These are phyloP conservation scores for Cicer yamashitae DNA, from an alignment of 306 rosid genomes.

Conservation along the genomic window DNA sequence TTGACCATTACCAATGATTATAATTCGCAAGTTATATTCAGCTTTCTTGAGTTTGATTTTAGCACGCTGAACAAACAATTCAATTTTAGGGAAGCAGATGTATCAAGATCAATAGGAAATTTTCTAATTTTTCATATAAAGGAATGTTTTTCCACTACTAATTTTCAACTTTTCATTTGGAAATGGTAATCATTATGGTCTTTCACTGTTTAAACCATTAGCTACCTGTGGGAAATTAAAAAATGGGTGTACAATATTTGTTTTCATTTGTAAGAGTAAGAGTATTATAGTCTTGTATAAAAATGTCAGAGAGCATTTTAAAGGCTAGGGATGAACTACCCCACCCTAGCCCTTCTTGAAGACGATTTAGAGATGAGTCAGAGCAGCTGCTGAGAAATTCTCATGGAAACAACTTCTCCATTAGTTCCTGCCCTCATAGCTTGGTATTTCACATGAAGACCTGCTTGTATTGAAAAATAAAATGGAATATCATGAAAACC, in stretches of 20 bases:
- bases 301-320: conserved; percentile 36
- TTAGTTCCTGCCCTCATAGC: conserved; percentile 82
- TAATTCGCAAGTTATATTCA: neutral
- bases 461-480: conserved; percentile 52
- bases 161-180: conserved; percentile 27
- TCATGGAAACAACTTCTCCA: conserved; percentile 83
- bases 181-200: conserved; percentile 10
- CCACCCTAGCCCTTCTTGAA: conserved; percentile 5
- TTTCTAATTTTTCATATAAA: conserved; percentile 29
- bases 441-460: conserved; percentile 87
- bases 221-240: conserved; percentile 41
- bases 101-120: conserved; percentile 18
- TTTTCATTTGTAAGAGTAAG: neutral
- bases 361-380: conserved; percentile 49
- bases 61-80: conserved; percentile 36
- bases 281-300: conserved; percentile 35
- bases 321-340: conserved; percentile 32
- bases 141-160: conserved; percentile 34
- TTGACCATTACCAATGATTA: conserved; percentile 30
- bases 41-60: conserved; percentile 20
- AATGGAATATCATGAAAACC: conserved; percentile 16
- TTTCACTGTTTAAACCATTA: conserved; percentile 21
- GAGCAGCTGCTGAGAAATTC: conserved; percentile 96
- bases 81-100: conserved; percentile 10
- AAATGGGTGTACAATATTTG: conserved; percentile 13